Evolutionary conservation across 805 yeast species (phyloP).

Genomic region (Scheffersomyces lignosus): DNA sequence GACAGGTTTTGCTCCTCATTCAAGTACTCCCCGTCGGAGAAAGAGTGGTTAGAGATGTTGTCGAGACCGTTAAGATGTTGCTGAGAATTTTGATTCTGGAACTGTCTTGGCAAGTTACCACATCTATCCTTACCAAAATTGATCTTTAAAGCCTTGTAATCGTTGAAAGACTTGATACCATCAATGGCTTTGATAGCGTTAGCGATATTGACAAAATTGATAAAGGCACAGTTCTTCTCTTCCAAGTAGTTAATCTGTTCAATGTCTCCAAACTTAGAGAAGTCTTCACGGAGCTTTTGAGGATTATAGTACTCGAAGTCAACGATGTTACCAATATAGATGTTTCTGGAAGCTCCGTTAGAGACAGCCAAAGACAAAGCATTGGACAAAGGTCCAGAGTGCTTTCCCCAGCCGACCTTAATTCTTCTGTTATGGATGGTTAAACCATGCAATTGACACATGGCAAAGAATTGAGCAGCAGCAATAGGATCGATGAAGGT

Average conservation of each 20-base stretch:
- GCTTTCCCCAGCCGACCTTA: conserved; percentile 97
- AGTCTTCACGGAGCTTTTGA: conserved; percentile 65
- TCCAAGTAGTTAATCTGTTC: conserved; percentile 89
- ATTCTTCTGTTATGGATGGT: conserved; percentile 83
- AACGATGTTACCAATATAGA: conserved; percentile 74
- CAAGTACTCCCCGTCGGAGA: conserved; percentile 22
- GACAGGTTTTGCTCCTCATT: conserved; percentile 16
- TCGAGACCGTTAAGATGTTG: conserved; percentile 11
- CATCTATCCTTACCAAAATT: conserved; percentile 60
- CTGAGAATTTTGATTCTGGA: conserved; percentile 29
- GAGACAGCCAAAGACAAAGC: conserved; percentile 87
- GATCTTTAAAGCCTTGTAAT: conserved; percentile 66
- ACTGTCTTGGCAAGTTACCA: conserved; percentile 88
- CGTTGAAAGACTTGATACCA: conserved; percentile 75
- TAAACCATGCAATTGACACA: conserved; percentile 87
- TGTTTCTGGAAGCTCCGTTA: conserved; percentile 91
- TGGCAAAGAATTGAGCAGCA: conserved; percentile 95
- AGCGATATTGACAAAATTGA: conserved; percentile 87
- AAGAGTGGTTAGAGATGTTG: conserved; percentile 16
- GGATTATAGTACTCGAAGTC: conserved; percentile 53
- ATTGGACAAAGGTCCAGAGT: conserved; percentile 86
- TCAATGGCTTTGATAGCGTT: conserved; percentile 92
- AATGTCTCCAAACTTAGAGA: conserved; percentile 84
- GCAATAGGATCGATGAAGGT: conserved; percentile 96
- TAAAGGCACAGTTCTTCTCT: conserved; percentile 86